Evolutionary conservation across 1,139 yeast species (phyloP).

Genomic region (Kurtzmaniella natalensis): DNA sequence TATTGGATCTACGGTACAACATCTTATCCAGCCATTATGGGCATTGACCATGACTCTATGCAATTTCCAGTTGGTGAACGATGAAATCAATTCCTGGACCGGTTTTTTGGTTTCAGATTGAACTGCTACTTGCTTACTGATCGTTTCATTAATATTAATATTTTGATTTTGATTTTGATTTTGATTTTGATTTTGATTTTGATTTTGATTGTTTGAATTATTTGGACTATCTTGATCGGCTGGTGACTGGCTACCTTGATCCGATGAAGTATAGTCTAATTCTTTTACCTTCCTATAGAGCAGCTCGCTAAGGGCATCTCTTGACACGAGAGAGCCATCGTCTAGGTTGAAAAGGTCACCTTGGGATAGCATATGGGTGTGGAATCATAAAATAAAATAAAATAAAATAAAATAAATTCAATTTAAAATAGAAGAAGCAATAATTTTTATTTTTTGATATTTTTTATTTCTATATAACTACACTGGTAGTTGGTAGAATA

Average conservation of each 20-base stretch:
- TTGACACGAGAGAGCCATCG: conserved; percentile 5
- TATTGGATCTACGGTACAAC: conserved; percentile 71
- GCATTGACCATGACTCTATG: conserved; percentile 74
- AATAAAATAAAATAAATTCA: no score
- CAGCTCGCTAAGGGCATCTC: conserved; percentile 2
- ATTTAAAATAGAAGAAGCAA: no score
- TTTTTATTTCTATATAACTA: no score
- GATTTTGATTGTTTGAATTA: not conserved
- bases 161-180: not conserved
- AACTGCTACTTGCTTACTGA: not conserved
- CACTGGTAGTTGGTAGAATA: not conserved
- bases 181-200: not conserved
- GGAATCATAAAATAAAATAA: no score
- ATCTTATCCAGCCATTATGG: conserved; percentile 89
- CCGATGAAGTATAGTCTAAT: no score
- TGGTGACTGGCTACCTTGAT: no score
- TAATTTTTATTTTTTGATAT: no score
- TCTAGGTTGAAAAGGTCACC: no score
- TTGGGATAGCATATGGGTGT: no score
- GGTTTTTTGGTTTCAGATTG: not conserved
- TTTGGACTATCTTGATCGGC: not conserved
- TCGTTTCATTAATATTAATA: not conserved
- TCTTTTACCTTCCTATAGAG: conserved; percentile 1
- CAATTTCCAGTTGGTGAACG: conserved; percentile 53
- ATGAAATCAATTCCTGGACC: not conserved